Evolutionary conservation across 1,139 yeast genomes (phyloP).

Genomic region (Debaryomycetaceae sp.): DNA sequence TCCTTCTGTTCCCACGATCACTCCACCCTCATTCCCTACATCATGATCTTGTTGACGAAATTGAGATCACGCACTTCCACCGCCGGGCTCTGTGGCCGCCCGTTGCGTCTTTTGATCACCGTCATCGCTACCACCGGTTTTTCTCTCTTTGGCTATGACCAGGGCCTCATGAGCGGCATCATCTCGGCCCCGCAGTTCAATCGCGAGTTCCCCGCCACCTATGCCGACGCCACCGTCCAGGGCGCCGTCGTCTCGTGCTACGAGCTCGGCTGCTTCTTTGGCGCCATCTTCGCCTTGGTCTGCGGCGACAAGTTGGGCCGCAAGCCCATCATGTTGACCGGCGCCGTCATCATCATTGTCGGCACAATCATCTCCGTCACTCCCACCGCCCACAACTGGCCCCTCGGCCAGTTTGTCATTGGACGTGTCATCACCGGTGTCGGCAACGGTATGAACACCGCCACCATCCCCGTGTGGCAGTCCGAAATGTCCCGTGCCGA

Average conservation of each 20-base stretch:
- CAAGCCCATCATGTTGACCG: constrained; percentile 49
- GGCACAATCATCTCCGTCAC: constrained; percentile 59
- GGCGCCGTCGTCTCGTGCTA: constrained; percentile 67
- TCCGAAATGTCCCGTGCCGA: constrained; percentile 67
- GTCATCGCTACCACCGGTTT: constrained; percentile 54
- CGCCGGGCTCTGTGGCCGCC: constrained; percentile 38
- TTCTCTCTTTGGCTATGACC: constrained; percentile 67
- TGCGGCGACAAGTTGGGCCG: constrained; percentile 60
- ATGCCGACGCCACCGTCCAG: constrained; percentile 27
- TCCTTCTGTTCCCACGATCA: no score
- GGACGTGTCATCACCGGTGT: constrained; percentile 73
- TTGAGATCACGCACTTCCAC: constrained; percentile 26
- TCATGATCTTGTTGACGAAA: constrained; percentile 4
- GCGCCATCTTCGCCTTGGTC: constrained; percentile 55
- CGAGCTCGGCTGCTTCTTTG: constrained; percentile 69
- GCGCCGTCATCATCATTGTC: constrained; percentile 46
- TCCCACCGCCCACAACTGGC: constrained; percentile 39
- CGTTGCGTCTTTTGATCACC: constrained; percentile 36
- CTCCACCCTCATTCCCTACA: no score
- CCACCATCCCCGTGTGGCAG: constrained; percentile 76
- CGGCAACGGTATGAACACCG: constrained; percentile 71
- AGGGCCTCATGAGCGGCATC: constrained; percentile 68
- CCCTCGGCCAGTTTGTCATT: constrained; percentile 56
- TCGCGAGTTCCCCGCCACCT: constrained; percentile 46
- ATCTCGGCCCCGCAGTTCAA: constrained; percentile 53